These are phyloP conservation scores for Neohortaea acidophila DNA, from an alignment of 495 filamentous ascomycete species.

Conservation along the genomic window DNA sequence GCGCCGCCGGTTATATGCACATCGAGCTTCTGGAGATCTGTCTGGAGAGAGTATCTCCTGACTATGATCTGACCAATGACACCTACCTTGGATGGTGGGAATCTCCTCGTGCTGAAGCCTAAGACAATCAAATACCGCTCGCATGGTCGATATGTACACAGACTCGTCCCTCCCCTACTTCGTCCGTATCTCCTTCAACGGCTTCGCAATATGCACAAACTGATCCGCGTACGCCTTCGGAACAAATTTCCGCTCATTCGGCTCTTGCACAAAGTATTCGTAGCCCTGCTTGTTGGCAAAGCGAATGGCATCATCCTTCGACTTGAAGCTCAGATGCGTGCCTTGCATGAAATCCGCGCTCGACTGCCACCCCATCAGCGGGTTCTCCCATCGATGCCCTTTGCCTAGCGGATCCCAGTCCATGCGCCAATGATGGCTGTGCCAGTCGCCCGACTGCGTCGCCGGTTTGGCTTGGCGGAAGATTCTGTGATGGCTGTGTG, in stretches of 20 bases:
- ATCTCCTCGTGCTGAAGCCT: too few species aligned
- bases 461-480: conserved; percentile 79
- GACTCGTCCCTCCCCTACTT: conserved; percentile 42
- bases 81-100: too few species aligned
- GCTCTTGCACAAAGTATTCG: conserved; percentile 97
- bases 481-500: conserved; percentile 42
- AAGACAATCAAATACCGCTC: too few species aligned
- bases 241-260: conserved; percentile 67
- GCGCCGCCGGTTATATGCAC: too few species aligned
- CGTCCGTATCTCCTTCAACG: conserved; percentile 82
- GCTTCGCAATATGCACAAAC: conserved; percentile 68
- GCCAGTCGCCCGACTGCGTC: conserved; percentile 81
- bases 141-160: neutral
- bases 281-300: conserved; percentile 99
- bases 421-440: conserved; percentile 81
- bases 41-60: too few species aligned
- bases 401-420: conserved; percentile 89
- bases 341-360: conserved; percentile 88
- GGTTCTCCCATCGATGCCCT: conserved; percentile 95
- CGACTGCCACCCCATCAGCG: conserved; percentile 95
- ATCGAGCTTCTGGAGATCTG: too few species aligned
- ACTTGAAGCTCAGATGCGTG: conserved; percentile 74
- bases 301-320: conserved; percentile 82
- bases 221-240: conserved; percentile 96
- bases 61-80: too few species aligned